Evolutionary conservation across 345 rosid genomes (phyloP), one percentile per base, ranked within the genome.

Genomic region (Populus ilicifolia): DNA sequence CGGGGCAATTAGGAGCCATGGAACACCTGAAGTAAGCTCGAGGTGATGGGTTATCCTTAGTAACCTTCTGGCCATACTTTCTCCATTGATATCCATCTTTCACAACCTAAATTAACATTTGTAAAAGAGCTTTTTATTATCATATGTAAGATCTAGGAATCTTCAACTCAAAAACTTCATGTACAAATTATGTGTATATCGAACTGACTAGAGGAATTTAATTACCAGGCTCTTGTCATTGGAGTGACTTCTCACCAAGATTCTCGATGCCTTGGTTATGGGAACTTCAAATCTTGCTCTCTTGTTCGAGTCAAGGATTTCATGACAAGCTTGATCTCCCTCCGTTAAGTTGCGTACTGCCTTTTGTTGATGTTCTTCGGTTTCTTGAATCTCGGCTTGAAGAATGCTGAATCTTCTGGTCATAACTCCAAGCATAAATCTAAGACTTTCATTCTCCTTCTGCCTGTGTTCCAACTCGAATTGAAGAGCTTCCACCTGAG

Each of bases 71-170:
- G 2, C 92, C 94, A 21, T 90, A 90, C 80, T 90, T 90, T 56
- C 94, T 90, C 94, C 94, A 89, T 77, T 88, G 92, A 67, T 84
- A 83, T 71, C 94, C 91, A 80, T 90, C 93, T 82, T 54, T 87
- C 75, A 88, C 90, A 25, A 69, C 68, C 93, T 90, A 39, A 69
- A 67, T 67, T 46, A n/a, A 61, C 46, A 54, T 43, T 30, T 25
- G 2, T 2, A 12, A 30, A 41, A 10, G 46, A 43, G 12, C 46
- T 43, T 43, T 41, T 10, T 43, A 43, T 11, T 43, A 43, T 43
- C 46, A 0, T 11, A 43, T 43, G 14, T 43, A 11, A 43, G 13
- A 43, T 11, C 46, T 2, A 0, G 46, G 46, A 43, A 43, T 43
- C 46, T 10, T 43, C 46, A 43, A 43, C 46, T 43, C 46, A 43